Evolutionary conservation across 1,139 yeast genomes (phyloP).

Genomic region (Diutina mesorugosa): DNA sequence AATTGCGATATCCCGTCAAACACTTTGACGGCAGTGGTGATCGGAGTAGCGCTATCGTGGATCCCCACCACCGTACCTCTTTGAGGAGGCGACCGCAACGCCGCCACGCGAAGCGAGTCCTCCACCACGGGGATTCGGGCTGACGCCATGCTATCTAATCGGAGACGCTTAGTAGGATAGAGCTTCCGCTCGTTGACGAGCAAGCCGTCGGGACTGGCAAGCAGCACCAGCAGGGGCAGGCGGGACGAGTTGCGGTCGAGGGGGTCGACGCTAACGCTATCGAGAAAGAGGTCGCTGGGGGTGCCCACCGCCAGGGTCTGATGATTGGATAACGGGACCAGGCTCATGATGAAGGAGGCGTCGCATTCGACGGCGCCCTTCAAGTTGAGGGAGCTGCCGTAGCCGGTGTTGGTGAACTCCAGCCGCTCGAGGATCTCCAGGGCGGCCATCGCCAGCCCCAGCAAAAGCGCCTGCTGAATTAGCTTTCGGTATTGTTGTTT

Average conservation of each 20-base stretch:
- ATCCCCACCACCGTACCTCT: background rate
- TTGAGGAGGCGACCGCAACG: background rate
- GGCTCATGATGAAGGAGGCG: background rate
- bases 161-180: background rate
- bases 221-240: background rate
- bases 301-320: background rate
- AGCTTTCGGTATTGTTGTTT: constrained; percentile 11
- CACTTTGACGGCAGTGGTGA: background rate
- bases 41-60: background rate
- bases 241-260: background rate
- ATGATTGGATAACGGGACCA: background rate
- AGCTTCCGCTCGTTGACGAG: background rate
- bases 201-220: background rate
- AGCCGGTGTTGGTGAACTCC: constrained; percentile 3
- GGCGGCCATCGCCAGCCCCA: background rate
- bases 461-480: constrained; percentile 11
- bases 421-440: constrained; percentile 1
- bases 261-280: background rate
- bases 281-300: background rate
- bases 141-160: background rate
- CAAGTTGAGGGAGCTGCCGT: constrained; percentile 2
- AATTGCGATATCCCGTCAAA: background rate
- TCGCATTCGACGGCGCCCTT: constrained; percentile 2
- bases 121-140: background rate
- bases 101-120: background rate